Percentiles rank a stretch among this genome's conserved stretches.
phyloP scores from a whole-genome alignment of 164 flowering plant genomes.

The Hamamelis virginiana region DNA sequence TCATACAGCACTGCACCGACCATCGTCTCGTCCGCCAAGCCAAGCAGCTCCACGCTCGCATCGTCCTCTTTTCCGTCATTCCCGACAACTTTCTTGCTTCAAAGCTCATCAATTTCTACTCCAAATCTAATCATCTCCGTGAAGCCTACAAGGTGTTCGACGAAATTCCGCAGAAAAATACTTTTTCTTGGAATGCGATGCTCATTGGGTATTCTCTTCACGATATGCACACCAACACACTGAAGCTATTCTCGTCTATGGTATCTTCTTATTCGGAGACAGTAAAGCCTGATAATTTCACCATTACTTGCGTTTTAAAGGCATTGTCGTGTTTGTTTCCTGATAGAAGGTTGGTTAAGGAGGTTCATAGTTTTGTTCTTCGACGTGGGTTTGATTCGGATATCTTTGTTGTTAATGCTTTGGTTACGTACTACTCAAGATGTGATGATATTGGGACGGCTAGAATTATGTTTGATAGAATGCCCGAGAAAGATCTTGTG shows the following conservation, averaged over 20 bases:
- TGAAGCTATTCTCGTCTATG: conserved; percentile 40
- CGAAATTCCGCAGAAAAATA: conserved; percentile 44
- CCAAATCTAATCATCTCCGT: conserved; percentile 28
- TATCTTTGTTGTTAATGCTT: conserved; percentile 57
- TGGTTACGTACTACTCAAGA: conserved; percentile 57
- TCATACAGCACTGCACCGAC: conserved; percentile 53
- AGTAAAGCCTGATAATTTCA: conserved; percentile 31
- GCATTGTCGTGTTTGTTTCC: conserved; percentile 39
- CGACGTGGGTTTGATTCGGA: conserved; percentile 55
- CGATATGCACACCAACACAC: conserved; percentile 25
- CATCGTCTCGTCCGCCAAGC: conserved; percentile 42
- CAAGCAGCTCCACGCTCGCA: conserved; percentile 62
- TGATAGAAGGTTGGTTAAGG: conserved; percentile 29
- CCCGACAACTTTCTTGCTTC: conserved; percentile 71
- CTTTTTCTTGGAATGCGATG: conserved; percentile 66
- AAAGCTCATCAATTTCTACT: conserved; percentile 53
- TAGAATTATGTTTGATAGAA: conserved; percentile 58
- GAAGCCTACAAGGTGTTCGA: conserved; percentile 67
- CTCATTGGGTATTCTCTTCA: conserved; percentile 48
- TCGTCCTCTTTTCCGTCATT: conserved; percentile 37
- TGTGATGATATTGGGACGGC: conserved; percentile 47
- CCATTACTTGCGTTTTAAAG: conserved; percentile 61
- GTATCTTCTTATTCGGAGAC: not conserved
- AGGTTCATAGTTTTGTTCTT: conserved; percentile 53
- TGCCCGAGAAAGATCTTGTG: conserved; percentile 60